phyloP scores from a whole-genome alignment of 1,139 yeast species.

The Saccharomyces hybrid region DNA sequence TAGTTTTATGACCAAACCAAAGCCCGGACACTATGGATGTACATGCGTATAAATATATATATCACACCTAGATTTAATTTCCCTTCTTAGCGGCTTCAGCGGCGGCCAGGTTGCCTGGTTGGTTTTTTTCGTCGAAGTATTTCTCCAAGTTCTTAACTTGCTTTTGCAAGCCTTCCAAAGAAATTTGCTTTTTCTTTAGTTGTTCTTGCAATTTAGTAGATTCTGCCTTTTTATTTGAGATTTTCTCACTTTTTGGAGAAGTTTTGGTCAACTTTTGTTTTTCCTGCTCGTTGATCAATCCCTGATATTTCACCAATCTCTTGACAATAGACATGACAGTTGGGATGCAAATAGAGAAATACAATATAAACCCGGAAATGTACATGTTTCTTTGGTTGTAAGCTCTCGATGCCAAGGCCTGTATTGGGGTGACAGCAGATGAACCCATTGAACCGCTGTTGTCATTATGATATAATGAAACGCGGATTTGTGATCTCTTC shows the following conservation, averaged over 20 bases:
- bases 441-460: conserved; percentile 6
- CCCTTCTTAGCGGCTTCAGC: conserved; percentile 1
- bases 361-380: conserved; percentile 62
- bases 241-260: neutral
- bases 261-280: conserved; percentile 18
- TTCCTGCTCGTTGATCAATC: conserved; percentile 29
- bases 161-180: conserved; percentile 43
- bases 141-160: conserved; percentile 49
- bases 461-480: conserved; percentile 18
- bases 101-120: conserved; percentile 4
- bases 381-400: conserved; percentile 66
- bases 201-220: conserved; percentile 35
- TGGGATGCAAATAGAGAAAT: conserved; percentile 50
- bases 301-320: conserved; percentile 53
- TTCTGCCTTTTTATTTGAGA: conserved; percentile 36
- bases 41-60: neutral
- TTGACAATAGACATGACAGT: conserved; percentile 51
- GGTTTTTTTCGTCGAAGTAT: conserved; percentile 39
- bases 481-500: conserved; percentile 39
- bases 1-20: neutral
- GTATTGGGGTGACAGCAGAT: conserved; percentile 15
- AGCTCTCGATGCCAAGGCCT: conserved; percentile 37
- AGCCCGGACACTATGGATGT: neutral
- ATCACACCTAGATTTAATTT: neutral
- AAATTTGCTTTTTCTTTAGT: conserved; percentile 37